Base-by-base conservation (phyloP, 1,284 basidiomycete species). In the Inonotus hispidus region DNA sequence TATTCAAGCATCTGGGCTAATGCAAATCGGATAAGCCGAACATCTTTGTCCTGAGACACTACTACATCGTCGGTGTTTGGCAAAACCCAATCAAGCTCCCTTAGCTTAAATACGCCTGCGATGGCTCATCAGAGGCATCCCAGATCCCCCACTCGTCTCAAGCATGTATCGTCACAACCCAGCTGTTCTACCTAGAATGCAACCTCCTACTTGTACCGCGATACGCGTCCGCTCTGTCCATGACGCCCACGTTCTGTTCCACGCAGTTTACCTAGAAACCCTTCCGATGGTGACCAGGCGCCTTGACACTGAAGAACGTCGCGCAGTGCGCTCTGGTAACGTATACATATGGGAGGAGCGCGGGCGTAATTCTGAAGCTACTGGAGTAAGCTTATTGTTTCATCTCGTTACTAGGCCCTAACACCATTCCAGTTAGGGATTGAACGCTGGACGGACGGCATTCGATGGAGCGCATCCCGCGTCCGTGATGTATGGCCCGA, bases 401-500 rank as follows among this genome's bases (percentile, higher is more conserved):
- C 37, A 13, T 13, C 23, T 10, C 4, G 27, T 35, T 13, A 38
- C 29, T 59, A 27, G 29, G 43, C 14, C 19, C 25, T 60, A 52
- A 52, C 43, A 5, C n/a, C 62, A 38, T 23, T 25, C 13, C 46
- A 74, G 73, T 78, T 87, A 60, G 87, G 86, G 41, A 89, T 91
- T 45, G 87, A 90, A 70, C 79, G 88, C 53, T 90, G 84, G 77
- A 79, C 78, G 27, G 78, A 79, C 56, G 77, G 77, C 10, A 73
- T 75, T 47, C 71, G 73, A 63, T 91, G 89, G 89, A 87, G 88
- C 0, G 87, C 87, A 13, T 88, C 86, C 67, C 81, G 87, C 56
- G 87, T 89, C 49, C 81, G 83, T 74, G 87, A 90, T 67, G 89
- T 89, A 69, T 74, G n/a, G 82, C 19, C 50, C 41, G n/a, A 53